Evolutionary conservation across 1,284 basidiomycete species (phyloP), one percentile per base, ranked within the genome.

Genomic region (Trametes hirsuta): DNA sequence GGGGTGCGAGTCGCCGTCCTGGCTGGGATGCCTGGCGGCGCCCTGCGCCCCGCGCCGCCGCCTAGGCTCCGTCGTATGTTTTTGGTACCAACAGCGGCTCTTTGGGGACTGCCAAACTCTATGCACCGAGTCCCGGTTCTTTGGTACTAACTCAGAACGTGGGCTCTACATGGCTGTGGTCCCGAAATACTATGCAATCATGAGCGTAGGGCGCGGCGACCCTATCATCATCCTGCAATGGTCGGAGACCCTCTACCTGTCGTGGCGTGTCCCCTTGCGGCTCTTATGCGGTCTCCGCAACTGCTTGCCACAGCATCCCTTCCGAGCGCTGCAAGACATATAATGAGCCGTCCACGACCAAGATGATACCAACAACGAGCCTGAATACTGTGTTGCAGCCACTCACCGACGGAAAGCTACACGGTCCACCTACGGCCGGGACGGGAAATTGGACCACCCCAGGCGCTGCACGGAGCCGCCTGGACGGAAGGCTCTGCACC

Each of bases 121-220:
- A 18, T 10, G n/a, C 35, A 18, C 47, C 39, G 30, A 25, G 22
- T 11, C 59, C 55, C 45, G 54, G 48, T 37, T 14, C 22, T 36
- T 3, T 47, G 60, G 55, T 45, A 57, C 15, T 18, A 12, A 51
- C 34, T 41, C 55, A 56, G 41, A 36, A 15, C 47, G 54, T 51
- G 48, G 21, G 36, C 44, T 11, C 25, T 18, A 6, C 36, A 22
- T 41, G 18, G 6, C 25, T 12, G 24, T 24, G 14, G 6, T 12
- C 49, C 18, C n/a, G 47, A 58, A 58, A 58, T 58, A 58, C 37
- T 25, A 44, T 35, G 56, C 56, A 58, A 58, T 52, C 49, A 46
- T 45, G 45, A 4, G 21, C 12, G 42, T 11, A 34, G 10, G 5
- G 44, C 6, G 37, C 49, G 37, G 24, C 39, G 44, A 51, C 47